Base-by-base conservation (phyloP, 148 eudicot genomes). In the Dianthus caryophyllus region DNA sequence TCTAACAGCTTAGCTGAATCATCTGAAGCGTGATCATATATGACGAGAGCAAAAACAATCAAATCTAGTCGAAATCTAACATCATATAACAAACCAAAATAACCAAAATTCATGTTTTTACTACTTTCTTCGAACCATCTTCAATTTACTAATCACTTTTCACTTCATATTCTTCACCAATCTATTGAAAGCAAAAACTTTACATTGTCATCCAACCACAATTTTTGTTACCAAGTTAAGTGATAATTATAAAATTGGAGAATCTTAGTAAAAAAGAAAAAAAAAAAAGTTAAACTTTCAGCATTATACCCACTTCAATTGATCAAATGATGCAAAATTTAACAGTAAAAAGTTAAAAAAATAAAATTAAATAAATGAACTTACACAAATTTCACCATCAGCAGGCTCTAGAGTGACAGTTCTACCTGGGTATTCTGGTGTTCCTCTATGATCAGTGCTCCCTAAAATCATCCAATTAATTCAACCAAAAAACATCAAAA, bases 371-470 rank as follows among this genome's bases (percentile, higher is more conserved):
- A 4, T 26, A n/a, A n/a, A 6, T 33, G 5, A 30, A 78, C 89
- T 79, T 64, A 94, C 99, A 76, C 99, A 94, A 70, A 86, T 62
- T 60, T 94, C 88, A 22, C 81, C 88, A 38, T 77, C 75, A 44
- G 93, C 85, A 77, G 89, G 96, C 75, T 94, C 96, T 75, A 94
- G 59, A 30, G 99, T 94, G 70, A 94, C 99, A 4, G 96, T 88
- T 84, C 99, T 84, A 57, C 99, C 99, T 0, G 99, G 99, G 70
- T 69, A 86, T 31, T 88, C 89, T 6, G 87, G 86, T 16, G 97
- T 94, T 49, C 99, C 99, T 86, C 99, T 81, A 58, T 94, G 99
- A 76, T 94, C 99, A 25, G 99, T 94, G 67, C 99, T 94, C 1
- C 98, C 98, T 93, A 73, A 62, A n/a, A 67, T 30, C 18, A 21